Evolutionary conservation across 805 yeast genomes (phyloP), one percentile per base, ranked within the genome.

Genomic region (Wickerhamomyces alni): DNA sequence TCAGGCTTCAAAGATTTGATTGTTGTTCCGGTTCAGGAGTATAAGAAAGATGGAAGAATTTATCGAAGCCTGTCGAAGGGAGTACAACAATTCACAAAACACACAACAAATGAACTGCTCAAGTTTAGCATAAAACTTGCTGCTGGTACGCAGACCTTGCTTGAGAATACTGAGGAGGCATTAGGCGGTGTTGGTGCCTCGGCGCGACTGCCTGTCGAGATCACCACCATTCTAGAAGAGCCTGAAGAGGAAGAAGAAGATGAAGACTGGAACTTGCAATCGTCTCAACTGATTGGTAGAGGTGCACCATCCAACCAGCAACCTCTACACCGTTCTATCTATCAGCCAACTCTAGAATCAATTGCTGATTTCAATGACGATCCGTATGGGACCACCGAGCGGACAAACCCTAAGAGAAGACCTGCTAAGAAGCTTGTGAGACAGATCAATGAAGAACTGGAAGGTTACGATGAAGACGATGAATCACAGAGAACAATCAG

Each of bases 71-170:
- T 88, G 2, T 86, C 85, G 50, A 80, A 80, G 47, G 95, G 95
- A 2, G 81, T 89, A 0, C 61, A 67, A 39, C 70, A 78, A 8
- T 87, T 89, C 61, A 80, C 89, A 2, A 80, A 73, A 49, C 80
- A 83, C 4, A 82, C 97, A 0, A 75, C 93, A 4, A 83, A 81
- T 41, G 96, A 89, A 57, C 59, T 88, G 26, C 65, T 89, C 33
- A 82, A 82, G 50, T 67, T 89, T 34, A 95, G 96, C 1, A 91
- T 85, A 0, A 87, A 83, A 50, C 55, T 89, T 22, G 89, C 95
- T 1, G 82, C 88, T 9, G 96, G 97, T 0, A 85, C 96, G 0
- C 97, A 88, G 52, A 77, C 80, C 0, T 60, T 86, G 3, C 59
- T 89, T 33, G 96, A 88, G 50, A 77, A 74, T 38, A 80, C 94